Percentiles rank a stretch among this genome's conserved stretches.
Evolutionary conservation across 2,329 filamentous ascomycete species (phyloP).

Genomic region (Colletotrichum spaethianum): DNA sequence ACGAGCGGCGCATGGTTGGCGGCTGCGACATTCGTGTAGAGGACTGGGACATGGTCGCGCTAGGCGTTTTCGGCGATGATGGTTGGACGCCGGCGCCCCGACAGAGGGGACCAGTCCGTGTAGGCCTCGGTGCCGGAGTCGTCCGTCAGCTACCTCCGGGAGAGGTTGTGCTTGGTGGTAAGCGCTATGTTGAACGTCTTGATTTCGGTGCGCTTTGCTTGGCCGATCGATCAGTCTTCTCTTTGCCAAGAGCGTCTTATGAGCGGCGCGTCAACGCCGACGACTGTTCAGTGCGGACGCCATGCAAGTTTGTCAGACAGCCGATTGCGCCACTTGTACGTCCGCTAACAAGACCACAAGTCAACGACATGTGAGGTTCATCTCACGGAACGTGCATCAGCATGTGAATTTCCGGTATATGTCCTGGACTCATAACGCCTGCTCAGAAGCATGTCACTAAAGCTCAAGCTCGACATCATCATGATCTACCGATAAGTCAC

Average conservation of each 20-base stretch:
- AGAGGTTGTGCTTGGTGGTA: neutral
- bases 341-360: neutral
- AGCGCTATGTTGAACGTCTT: neutral
- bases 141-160: neutral
- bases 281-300: neutral
- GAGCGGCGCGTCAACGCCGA: neutral
- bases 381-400: neutral
- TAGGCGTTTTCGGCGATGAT: slow-evolving; percentile 8
- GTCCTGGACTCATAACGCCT: neutral
- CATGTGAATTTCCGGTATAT: too few species aligned
- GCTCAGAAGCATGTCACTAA: too few species aligned
- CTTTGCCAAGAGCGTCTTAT: neutral
- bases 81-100: slow-evolving; percentile 23
- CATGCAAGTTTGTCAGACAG: neutral
- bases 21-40: slow-evolving; percentile 29
- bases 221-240: neutral
- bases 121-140: slow-evolving; percentile 19
- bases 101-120: slow-evolving; percentile 5
- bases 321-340: neutral
- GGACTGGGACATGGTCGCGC: neutral
- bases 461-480: too few species aligned
- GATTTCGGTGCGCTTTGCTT: neutral
- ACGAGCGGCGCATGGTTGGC: slow-evolving; percentile 25
- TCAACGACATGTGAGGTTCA: neutral
- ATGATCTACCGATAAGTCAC: too few species aligned